Conservation (phyloP, 805 yeast genomes). For the Yarrowia hollandica region DNA sequence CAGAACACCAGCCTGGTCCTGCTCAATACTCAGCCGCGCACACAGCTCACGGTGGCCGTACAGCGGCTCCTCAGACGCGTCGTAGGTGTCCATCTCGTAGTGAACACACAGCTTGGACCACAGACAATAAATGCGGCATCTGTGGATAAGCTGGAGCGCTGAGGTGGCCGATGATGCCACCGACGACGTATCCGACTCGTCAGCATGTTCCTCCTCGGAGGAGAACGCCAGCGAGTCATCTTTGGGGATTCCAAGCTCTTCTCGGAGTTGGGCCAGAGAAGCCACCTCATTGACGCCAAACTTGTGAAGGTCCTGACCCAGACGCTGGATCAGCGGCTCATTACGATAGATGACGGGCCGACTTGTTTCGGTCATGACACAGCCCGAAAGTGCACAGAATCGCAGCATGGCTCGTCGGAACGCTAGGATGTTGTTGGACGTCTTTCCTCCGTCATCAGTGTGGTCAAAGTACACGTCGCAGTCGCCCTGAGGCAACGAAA, state of each 20-base stretch:
- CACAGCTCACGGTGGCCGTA: conserved; percentile 11
- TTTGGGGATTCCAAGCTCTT: conserved; percentile 12
- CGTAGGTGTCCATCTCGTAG: conserved; percentile 28
- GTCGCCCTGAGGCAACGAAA: conserved; percentile 25
- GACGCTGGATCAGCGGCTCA: conserved; percentile 7
- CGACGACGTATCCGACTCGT: conserved; percentile 11
- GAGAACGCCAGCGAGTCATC: conserved; percentile 17
- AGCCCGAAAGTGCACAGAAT: conserved; percentile 12
- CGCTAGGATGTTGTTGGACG: neutral
- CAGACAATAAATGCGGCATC: conserved; percentile 15
- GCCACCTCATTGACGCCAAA: conserved; percentile 10
- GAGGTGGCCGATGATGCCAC: conserved; percentile 11
- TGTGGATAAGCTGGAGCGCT: conserved; percentile 22
- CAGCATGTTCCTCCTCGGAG: neutral
- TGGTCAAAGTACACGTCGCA: conserved; percentile 24
- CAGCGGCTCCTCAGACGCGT: conserved; percentile 21
- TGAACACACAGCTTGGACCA: conserved; percentile 18
- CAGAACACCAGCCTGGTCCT: conserved; percentile 16
- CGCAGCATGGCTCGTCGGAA: conserved; percentile 19
- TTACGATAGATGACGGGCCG: conserved; percentile 14
- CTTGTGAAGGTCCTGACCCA: conserved; percentile 18
- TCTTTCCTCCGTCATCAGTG: conserved; percentile 19
- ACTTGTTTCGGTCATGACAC: conserved; percentile 22
- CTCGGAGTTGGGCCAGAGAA: conserved; percentile 9
- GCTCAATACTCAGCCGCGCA: conserved; percentile 8